These are phyloP conservation scores for Dimocarpus longan DNA, from an alignment of 345 rosid genomes.

Conservation along the genomic window DNA sequence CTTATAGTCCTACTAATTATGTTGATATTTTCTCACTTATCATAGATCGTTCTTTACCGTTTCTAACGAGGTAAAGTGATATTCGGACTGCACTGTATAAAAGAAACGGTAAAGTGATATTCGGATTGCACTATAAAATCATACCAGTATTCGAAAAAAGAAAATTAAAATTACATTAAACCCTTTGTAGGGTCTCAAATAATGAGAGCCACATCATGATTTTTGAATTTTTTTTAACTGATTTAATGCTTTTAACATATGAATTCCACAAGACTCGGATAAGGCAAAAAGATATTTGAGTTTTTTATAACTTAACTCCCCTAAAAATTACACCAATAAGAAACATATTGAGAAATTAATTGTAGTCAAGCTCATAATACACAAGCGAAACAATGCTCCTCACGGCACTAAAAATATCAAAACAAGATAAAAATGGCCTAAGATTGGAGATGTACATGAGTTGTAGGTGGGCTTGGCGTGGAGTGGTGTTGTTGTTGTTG, in stretches of 20 bases:
- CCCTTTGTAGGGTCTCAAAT: background rate
- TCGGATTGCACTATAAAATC: too few species aligned
- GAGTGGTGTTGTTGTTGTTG: slow-evolving; percentile 28
- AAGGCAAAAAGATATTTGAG: background rate
- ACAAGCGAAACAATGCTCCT: background rate
- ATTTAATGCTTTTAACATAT: background rate
- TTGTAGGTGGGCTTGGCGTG: background rate
- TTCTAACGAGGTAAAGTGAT: too few species aligned
- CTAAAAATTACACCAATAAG: background rate
- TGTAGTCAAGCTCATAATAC: slow-evolving; percentile 2
- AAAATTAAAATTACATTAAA: too few species aligned
- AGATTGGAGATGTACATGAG: background rate
- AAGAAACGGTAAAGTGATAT: too few species aligned
- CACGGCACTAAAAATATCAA: background rate
- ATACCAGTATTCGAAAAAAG: too few species aligned
- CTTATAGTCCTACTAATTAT: too few species aligned
- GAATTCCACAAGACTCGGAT: too few species aligned
- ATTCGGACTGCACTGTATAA: too few species aligned
- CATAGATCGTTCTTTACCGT: too few species aligned
- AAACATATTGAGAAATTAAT: background rate
- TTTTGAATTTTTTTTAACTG: too few species aligned
- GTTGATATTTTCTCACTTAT: too few species aligned
- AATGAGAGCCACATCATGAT: background rate
- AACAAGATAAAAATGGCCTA: slow-evolving; percentile 6
- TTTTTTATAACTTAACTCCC: background rate